Evolutionary conservation across 2,329 filamentous ascomycete species (phyloP).

Genomic region (Cladosporium sp.): DNA sequence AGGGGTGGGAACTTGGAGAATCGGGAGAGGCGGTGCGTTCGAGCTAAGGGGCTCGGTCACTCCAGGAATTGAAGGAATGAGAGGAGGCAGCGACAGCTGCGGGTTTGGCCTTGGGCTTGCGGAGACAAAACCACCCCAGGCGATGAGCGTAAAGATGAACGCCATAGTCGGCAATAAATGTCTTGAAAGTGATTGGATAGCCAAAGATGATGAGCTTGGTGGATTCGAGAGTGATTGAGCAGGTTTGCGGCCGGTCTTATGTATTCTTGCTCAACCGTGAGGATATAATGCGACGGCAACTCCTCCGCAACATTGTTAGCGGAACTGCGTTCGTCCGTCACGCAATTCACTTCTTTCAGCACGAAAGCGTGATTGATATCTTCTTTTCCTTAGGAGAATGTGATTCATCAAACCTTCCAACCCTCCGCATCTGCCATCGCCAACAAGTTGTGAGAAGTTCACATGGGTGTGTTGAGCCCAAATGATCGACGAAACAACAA

Average conservation of each 20-base stretch:
- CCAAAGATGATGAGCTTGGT: not conserved
- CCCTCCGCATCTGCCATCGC: too few species aligned
- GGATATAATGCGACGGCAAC: not conserved
- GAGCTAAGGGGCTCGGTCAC: conserved; percentile 53
- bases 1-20: conserved; percentile 57
- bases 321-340: too few species aligned
- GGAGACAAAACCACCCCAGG: conserved; percentile 2
- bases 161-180: not conserved
- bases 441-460: too few species aligned
- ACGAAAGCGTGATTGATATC: too few species aligned
- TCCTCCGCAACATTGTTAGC: too few species aligned
- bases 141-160: conserved; percentile 7
- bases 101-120: conserved; percentile 17
- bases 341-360: too few species aligned
- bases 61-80: conserved; percentile 56
- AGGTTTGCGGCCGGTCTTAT: conserved; percentile 1
- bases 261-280: not conserved
- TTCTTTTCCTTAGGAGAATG: too few species aligned
- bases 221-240: conserved; percentile 1
- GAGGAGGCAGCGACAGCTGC: conserved; percentile 32
- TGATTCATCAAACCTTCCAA: too few species aligned
- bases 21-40: conserved; percentile 51
- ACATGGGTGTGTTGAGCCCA: too few species aligned
- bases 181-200: conserved; percentile 6
- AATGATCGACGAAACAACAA: too few species aligned